Percentiles rank a stretch among this genome's conserved stretches.
phyloP scores from a whole-genome alignment of 192 early-diverging fungal species.

The Entomortierella chlamydospora region DNA sequence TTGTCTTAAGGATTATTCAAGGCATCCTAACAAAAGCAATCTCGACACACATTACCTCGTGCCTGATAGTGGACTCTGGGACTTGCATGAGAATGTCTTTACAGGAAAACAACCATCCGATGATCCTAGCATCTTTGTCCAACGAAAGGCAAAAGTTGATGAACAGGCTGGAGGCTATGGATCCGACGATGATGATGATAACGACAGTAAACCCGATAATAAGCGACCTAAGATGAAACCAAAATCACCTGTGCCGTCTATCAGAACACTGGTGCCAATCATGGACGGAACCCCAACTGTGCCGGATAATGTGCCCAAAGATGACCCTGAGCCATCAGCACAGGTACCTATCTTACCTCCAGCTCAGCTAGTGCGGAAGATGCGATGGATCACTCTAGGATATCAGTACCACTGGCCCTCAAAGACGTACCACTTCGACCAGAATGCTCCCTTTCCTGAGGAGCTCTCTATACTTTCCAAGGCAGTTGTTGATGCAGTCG shows the following conservation, averaged over 20 bases:
- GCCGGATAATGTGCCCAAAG: constrained; percentile 33
- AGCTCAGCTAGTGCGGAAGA: constrained; percentile 56
- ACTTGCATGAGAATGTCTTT: constrained; percentile 56
- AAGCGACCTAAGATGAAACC: constrained; percentile 33
- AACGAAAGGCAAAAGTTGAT: constrained; percentile 26
- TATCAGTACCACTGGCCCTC: constrained; percentile 86
- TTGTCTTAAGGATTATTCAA: constrained; percentile 81
- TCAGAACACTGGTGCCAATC: constrained; percentile 38
- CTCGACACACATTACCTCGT: constrained; percentile 88
- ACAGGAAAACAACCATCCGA: constrained; percentile 19
- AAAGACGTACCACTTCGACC: constrained; percentile 82
- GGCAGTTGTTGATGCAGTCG: constrained; percentile 73
- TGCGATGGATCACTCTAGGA: constrained; percentile 83
- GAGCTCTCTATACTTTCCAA: constrained; percentile 69
- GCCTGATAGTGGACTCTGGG: constrained; percentile 72
- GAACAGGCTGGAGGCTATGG: constrained; percentile 27
- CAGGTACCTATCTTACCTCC: constrained; percentile 55
- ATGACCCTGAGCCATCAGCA: constrained; percentile 48
- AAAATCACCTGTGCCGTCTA: constrained; percentile 13
- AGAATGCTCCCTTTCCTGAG: constrained; percentile 74
- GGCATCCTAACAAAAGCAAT: constrained; percentile 86
- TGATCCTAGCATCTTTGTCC: constrained; percentile 45
- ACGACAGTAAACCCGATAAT: constrained; percentile 26
- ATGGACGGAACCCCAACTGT: constrained; percentile 31
- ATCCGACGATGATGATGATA: constrained; percentile 46